Base-by-base conservation (phyloP, 768 basidiomycete genomes). In the Kockovaella imperatae region DNA sequence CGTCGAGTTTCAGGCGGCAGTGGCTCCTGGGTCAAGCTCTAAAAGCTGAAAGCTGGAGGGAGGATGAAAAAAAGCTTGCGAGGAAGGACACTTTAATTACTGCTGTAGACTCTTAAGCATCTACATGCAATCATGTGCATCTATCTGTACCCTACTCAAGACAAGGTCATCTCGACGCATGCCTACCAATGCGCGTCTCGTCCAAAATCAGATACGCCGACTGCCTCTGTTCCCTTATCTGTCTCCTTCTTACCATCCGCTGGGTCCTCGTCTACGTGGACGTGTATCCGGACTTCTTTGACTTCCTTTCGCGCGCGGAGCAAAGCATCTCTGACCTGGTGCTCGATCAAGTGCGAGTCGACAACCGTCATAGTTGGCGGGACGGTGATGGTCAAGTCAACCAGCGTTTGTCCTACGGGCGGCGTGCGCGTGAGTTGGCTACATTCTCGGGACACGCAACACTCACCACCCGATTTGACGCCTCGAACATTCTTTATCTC, bases 381-480 rank as follows among this genome's bases (percentile, higher is more conserved):
- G 0, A 97, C 84, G 28, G 80, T 77, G 25, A 83, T 85, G 4
- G 78, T 79, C 42, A 96, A 74, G 71, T 96, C 87, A 5, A 96
- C 83, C 47, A 81, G 83, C 52, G 91, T 80, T 52, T 83, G 70
- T 7, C 89, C 87, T 25, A 26, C 10, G 13, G 89, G 85, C 13
- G n/a, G n/a, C n/a, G n/a, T n/a, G n/a, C n/a, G n/a, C 14, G 20
- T 21, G 20, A 40, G 38, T 11, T 11, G 38, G 18, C 18, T 40
- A 40, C 8, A 23, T 13, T n/a, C n/a, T n/a, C n/a, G n/a, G n/a
- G n/a, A 35, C 15, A 13, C 7, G 28, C 14, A n/a, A 4, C 26
- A 54, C 62, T 52, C 40, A 62, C 67, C 67, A 14, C 69, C 69
- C 25, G 60, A 62, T 50, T 66, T 68, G 13, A 71, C 69, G 15